These are phyloP conservation scores for Climacium dendroides DNA, from an alignment of 225 moss, liverwort and hornwort genomes.

Conservation along the genomic window DNA sequence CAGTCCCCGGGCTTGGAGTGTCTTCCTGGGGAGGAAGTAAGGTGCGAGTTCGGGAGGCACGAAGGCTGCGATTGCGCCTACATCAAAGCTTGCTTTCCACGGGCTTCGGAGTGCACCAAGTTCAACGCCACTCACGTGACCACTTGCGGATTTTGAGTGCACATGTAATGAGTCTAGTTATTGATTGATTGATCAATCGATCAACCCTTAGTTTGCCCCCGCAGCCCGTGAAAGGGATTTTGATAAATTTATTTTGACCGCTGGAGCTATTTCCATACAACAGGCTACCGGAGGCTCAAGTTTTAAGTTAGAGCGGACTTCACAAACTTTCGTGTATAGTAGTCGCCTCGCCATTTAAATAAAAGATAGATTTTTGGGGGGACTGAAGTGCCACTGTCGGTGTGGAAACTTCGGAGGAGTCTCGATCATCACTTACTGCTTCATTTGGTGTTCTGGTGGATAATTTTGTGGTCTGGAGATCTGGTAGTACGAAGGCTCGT, in stretches of 20 bases:
- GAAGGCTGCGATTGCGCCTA: constrained; percentile 32
- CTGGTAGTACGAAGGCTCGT: neutral
- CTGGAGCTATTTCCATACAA: neutral
- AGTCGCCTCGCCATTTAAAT: neutral
- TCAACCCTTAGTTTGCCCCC: neutral
- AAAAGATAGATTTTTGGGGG: neutral
- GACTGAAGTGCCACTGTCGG: neutral
- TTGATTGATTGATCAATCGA: neutral
- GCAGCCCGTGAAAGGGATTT: neutral
- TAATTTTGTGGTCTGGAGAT: neutral
- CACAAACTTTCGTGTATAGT: neutral
- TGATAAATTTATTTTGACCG: neutral
- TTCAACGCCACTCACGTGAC: constrained; percentile 18
- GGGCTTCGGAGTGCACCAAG: constrained; percentile 27
- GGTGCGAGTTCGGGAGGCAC: constrained; percentile 29
- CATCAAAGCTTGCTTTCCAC: constrained; percentile 29
- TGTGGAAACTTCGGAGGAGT: neutral
- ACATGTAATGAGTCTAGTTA: neutral
- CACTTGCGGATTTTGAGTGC: constrained; percentile 19
- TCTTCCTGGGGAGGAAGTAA: constrained; percentile 23
- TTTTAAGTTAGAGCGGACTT: neutral
- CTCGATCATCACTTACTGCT: neutral
- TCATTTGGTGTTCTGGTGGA: neutral
- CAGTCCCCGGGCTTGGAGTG: constrained; percentile 23
- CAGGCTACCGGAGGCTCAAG: neutral